Base-by-base conservation (phyloP, 139 green algal species). In the Auxenochlorella pyrenoidosa region DNA sequence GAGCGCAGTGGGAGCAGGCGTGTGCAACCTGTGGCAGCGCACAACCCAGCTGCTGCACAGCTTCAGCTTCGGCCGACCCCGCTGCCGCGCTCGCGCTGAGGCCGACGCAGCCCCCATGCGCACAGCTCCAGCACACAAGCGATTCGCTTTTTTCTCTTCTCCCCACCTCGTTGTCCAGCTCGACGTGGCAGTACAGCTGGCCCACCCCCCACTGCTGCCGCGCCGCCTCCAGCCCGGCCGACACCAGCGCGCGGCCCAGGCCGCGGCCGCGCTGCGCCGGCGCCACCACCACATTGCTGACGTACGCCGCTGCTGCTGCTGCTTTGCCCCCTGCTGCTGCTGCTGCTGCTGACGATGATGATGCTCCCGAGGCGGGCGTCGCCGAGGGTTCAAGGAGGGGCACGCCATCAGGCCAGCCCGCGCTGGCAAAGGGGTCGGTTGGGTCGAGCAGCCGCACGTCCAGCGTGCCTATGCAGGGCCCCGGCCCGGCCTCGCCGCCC, bases 171-270 rank as follows among this genome's bases (percentile, higher is more conserved):
- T 85, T 85, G 60, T 75, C 59, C 5, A 44, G 30, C 79, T 85
- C 79, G 13, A 85, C 79, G 36, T 85, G 79, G 59, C 79, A 85
- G 60, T 85, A 85, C 38, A 85, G 19, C 22, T 59, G 28, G 18
- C 8, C 59, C 79, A 32, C 79, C 21, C 36, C 32, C 79, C 79
- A 85, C 22, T 40, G 41, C 38, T 63, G n/a, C 38, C 22, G 24
- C 38, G 79, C 79, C 58, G 71, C 34, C 59, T 38, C 59, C 26
- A 68, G 34, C 40, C 51, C 79, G 18, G 65, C 79, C 38, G 59
- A 6, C 59, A 85, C 59, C 1, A 85, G 79, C 21, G 30, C 21
- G 13, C 60, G 79, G 6, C 79, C 79, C 36, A 85, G 79, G 5
- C 79, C 79, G 2, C 59, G 79, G 18, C 79, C 79, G 0, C 79